Evolutionary conservation across 805 yeast species (phyloP).

Genomic region (Lachancea lanzarotensis): DNA sequence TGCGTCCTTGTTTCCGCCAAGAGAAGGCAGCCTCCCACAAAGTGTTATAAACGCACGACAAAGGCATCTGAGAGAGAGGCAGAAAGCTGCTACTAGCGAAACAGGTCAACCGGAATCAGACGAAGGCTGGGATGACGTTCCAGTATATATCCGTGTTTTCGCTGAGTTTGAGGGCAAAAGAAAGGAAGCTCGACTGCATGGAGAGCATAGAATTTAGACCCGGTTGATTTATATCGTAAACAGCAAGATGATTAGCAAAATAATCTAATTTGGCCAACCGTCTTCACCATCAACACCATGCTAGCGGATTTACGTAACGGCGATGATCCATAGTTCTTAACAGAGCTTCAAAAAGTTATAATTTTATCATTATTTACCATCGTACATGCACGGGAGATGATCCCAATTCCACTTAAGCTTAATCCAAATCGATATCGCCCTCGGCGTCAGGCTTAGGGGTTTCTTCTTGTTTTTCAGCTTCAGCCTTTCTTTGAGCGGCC

Average conservation of each 20-base stretch:
- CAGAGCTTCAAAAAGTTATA: slow-evolving; percentile 3
- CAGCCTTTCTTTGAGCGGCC: slow-evolving; percentile 69
- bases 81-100: slow-evolving; percentile 10
- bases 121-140: slow-evolving; percentile 55
- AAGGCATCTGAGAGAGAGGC: slow-evolving; percentile 11
- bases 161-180: slow-evolving; percentile 73
- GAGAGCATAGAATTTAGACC: background rate
- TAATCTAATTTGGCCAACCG: no score
- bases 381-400: slow-evolving; percentile 5
- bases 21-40: slow-evolving; percentile 26
- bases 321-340: no score
- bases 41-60: slow-evolving; percentile 31
- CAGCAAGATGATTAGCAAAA: no score
- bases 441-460: slow-evolving; percentile 31
- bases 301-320: no score
- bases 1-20: slow-evolving; percentile 32
- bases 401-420: slow-evolving; percentile 2
- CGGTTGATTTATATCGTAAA: no score
- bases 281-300: no score
- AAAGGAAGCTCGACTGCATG: slow-evolving; percentile 26
- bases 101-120: slow-evolving; percentile 33
- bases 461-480: slow-evolving; percentile 26
- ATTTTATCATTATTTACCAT: slow-evolving; percentile 9
- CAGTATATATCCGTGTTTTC: slow-evolving; percentile 71
- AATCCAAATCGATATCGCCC: slow-evolving; percentile 38